Evolutionary conservation across 2,329 filamentous ascomycete species (phyloP).

Genomic region (Furcasterigmium sp.): DNA sequence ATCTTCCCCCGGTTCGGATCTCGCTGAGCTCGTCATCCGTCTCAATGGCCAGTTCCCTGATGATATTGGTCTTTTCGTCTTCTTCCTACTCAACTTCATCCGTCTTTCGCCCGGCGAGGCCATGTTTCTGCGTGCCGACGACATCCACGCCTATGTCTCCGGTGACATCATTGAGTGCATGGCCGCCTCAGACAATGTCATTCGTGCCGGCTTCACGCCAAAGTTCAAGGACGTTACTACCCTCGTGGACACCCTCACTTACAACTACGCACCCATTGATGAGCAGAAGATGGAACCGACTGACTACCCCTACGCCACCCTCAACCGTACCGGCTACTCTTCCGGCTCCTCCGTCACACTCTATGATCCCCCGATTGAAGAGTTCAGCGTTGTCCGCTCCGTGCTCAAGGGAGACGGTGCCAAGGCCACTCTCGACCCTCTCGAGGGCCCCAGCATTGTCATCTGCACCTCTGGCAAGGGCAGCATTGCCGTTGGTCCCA

Average conservation of each 20-base stretch:
- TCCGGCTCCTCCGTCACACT: slow-evolving; percentile 67
- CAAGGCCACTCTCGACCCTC: slow-evolving; percentile 82
- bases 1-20: slow-evolving; percentile 60
- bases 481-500: slow-evolving; percentile 79
- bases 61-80: slow-evolving; percentile 89
- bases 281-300: slow-evolving; percentile 88
- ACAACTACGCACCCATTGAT: slow-evolving; percentile 88
- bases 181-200: slow-evolving; percentile 98
- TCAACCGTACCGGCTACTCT: slow-evolving; percentile 78
- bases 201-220: slow-evolving; percentile 93
- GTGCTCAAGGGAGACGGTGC: slow-evolving; percentile 65
- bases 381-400: slow-evolving; percentile 85
- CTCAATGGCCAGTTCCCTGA: slow-evolving; percentile 79
- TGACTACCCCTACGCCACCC: slow-evolving; percentile 79
- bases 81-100: slow-evolving; percentile 97
- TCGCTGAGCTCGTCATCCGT: slow-evolving; percentile 72
- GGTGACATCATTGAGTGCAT: slow-evolving; percentile 99
- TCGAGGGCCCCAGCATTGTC: slow-evolving; percentile 85
- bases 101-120: slow-evolving; percentile 84
- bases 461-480: slow-evolving; percentile 85
- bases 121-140: slow-evolving; percentile 92
- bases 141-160: slow-evolving; percentile 92
- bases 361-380: slow-evolving; percentile 94
- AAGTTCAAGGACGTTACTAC: slow-evolving; percentile 97
- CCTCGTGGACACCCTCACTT: slow-evolving; percentile 86